Evolutionary conservation across 805 yeast genomes (phyloP), one percentile per base, ranked within the genome.

Genomic region (Metschnikowia picachoensis): DNA sequence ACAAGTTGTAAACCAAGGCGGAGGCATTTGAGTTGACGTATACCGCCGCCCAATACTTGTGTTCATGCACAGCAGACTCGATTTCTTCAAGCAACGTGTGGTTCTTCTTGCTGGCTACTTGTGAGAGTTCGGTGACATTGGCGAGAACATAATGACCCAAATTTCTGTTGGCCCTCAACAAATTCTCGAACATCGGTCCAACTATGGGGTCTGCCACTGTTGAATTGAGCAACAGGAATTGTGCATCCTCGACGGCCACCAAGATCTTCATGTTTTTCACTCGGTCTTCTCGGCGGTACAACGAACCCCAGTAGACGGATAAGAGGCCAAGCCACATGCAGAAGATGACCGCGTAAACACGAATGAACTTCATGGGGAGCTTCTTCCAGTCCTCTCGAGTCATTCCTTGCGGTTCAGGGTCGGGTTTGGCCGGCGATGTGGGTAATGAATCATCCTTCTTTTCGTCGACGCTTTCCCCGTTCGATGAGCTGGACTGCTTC

Each of bases 231-330:
- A 62, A 55, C 34, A 46, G 35, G 13, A 46, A 43, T 20, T 36
- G 32, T 11, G 41, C 16, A 48, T 69, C 74, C 37, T 60, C 74
- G 29, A 62, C 59, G 2, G 70, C 72, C 11, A 69, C 70, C 54
- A 71, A 59, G 64, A 67, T 61, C 38, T 54, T 53, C 56, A 71
- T 57, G 53, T 71, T 67, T 35, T 42, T 48, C 16, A 66, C 54
- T 12, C 75, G 59, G 15, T 40, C 40, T 33, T 58, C 50, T 34
- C 75, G 60, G 4, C 53, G 51, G 53, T 61, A 68, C 45, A 62
- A 47, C 13, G 74, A 59, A 7, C 74, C 76, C 76, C 76, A 71
- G 49, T 71, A 71, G 29, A 71, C 58, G 11, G 73, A 63, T 39
- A 71, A 62, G 6, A 69, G 51, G 5, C 60, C 67, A 20, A 70